These are phyloP conservation scores for Microcera coccophila DNA, from an alignment of 2,329 filamentous ascomycete genomes.

Conservation along the genomic window DNA sequence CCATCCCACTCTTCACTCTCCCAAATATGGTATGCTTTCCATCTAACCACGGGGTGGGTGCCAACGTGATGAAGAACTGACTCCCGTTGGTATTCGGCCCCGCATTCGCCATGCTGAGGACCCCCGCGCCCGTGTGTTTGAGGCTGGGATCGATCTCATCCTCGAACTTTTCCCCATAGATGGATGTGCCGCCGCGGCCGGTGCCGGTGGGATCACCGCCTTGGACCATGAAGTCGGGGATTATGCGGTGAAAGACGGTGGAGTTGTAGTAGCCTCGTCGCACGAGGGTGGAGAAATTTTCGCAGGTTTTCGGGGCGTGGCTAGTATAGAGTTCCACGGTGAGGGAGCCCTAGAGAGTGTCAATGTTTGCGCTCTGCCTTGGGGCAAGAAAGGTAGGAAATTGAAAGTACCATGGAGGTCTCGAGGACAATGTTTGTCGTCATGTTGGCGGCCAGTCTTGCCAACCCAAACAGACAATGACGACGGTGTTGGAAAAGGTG, in stretches of 20 bases:
- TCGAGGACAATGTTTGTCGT: conserved; percentile 75
- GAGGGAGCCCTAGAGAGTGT: conserved; percentile 67
- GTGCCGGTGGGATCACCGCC: conserved; percentile 92
- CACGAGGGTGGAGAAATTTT: conserved; percentile 79
- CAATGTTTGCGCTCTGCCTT: neutral
- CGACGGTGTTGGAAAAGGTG: neutral
- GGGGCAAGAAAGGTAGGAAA: neutral
- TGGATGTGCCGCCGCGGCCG: conserved; percentile 80
- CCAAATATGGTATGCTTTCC: conserved; percentile 98
- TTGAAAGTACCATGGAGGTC: conserved; percentile 68
- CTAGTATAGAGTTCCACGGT: conserved; percentile 83
- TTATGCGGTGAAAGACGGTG: conserved; percentile 88
- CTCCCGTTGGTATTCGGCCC: conserved; percentile 90
- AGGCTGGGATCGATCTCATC: conserved; percentile 79
- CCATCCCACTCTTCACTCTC: conserved; percentile 77
- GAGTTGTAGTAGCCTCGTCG: conserved; percentile 82
- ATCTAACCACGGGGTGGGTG: conserved; percentile 92
- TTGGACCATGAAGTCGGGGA: conserved; percentile 95
- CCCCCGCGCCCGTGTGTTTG: conserved; percentile 87
- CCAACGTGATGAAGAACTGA: conserved; percentile 94
- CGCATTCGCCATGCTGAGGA: conserved; percentile 95
- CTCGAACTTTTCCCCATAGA: conserved; percentile 90
- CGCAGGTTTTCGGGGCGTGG: conserved; percentile 86
- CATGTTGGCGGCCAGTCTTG: conserved; percentile 47
- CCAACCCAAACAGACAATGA: too few relatives aligned